Conservation (phyloP, 768 basidiomycete genomes). For the Termitomyces sp. region DNA sequence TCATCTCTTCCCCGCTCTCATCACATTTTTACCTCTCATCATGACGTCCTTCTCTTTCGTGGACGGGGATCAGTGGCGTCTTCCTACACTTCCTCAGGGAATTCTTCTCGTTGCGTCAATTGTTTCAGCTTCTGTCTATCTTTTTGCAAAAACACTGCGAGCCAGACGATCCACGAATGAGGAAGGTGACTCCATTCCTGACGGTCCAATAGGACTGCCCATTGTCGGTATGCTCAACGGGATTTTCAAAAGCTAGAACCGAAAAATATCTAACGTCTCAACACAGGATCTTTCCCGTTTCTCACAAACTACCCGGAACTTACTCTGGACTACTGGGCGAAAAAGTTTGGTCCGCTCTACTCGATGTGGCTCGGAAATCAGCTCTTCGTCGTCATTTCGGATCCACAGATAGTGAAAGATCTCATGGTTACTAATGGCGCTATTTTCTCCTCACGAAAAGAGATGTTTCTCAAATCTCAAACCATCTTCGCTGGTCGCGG, state of each 20-base stretch:
- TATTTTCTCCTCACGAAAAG: constrained; percentile 44
- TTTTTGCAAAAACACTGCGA: constrained; percentile 10
- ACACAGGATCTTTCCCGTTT: constrained; percentile 32
- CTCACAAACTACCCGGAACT: constrained; percentile 40
- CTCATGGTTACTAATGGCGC: constrained; percentile 42
- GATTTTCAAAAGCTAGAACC: background rate
- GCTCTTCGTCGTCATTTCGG: constrained; percentile 43
- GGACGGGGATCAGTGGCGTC: constrained; percentile 4
- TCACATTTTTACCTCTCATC: constrained; percentile 4
- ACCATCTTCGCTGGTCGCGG: constrained; percentile 40
- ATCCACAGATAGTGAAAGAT: constrained; percentile 39
- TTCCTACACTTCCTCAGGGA: constrained; percentile 16
- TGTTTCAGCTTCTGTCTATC: constrained; percentile 20
- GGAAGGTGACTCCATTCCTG: constrained; percentile 18
- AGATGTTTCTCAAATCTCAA: constrained; percentile 41
- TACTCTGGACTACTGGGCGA: constrained; percentile 37
- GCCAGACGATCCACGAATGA: constrained; percentile 9
- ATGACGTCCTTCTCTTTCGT: constrained; percentile 11
- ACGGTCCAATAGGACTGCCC: constrained; percentile 20
- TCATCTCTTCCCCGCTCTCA: background rate
- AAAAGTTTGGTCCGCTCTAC: constrained; percentile 39
- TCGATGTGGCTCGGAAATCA: constrained; percentile 46
- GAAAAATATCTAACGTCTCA: background rate
- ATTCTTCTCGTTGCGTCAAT: constrained; percentile 20
- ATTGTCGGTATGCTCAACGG: constrained; percentile 15